Conservation (phyloP, 306 rosid genomes). For the Corylus americana region DNA sequence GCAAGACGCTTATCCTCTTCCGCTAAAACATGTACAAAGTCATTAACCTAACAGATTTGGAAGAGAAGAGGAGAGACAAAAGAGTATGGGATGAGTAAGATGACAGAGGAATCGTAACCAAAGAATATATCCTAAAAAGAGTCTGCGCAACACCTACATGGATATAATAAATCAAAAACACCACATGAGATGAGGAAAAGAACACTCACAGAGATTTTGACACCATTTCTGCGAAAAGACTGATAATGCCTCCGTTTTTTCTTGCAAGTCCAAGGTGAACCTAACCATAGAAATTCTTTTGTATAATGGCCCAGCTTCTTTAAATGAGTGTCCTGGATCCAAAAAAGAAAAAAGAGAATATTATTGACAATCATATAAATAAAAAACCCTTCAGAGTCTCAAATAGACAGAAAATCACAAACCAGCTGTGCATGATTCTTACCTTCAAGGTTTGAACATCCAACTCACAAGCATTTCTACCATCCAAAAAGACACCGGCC, state of each 20-base stretch:
- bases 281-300: constrained; percentile 66
- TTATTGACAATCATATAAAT: not conserved
- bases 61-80: not conserved
- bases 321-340: constrained; percentile 45
- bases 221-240: constrained; percentile 59
- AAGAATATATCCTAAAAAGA: not conserved
- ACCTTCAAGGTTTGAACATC: constrained; percentile 55
- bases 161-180: not conserved
- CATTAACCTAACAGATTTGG: constrained; percentile 60
- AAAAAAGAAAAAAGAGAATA: not conserved
- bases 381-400: not conserved
- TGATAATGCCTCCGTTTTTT: constrained; percentile 68
- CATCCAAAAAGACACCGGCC: constrained; percentile 24
- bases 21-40: constrained; percentile 80
- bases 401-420: not conserved
- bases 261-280: constrained; percentile 61
- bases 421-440: constrained; percentile 7
- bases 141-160: not conserved
- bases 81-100: constrained; percentile 25
- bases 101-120: not conserved
- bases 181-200: not conserved
- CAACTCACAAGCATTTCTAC: constrained; percentile 29
- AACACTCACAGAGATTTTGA: constrained; percentile 68
- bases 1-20: constrained; percentile 88
- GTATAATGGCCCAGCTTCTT: constrained; percentile 31